These are phyloP conservation scores for Lycium barbarum DNA, from an alignment of 257 asterid species.

Conservation along the genomic window DNA sequence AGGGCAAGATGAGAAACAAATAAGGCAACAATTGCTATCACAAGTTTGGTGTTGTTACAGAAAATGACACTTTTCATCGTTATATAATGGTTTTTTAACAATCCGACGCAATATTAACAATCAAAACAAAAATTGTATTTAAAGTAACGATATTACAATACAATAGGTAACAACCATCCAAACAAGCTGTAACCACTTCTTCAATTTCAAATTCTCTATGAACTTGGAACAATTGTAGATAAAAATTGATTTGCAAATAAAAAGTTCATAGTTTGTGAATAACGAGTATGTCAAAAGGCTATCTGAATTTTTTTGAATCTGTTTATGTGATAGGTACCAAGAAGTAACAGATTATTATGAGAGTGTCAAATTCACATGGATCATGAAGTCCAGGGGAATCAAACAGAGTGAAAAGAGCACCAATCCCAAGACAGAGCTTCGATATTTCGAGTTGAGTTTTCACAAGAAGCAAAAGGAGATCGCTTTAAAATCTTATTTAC, in stretches of 20 bases:
- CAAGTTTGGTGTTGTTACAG: no score
- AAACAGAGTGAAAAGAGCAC: slow-evolving; percentile 36
- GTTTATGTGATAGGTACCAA: slow-evolving; percentile 41
- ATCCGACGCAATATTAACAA: no score
- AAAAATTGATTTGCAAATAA: not conserved
- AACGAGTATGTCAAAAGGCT: not conserved
- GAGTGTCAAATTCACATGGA: slow-evolving; percentile 55
- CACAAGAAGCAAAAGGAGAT: slow-evolving; percentile 56
- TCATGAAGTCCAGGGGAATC: slow-evolving; percentile 47
- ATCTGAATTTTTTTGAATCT: not conserved
- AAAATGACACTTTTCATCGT: no score
- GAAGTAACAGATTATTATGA: slow-evolving; percentile 52
- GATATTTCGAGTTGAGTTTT: slow-evolving; percentile 64
- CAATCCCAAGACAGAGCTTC: slow-evolving; percentile 42
- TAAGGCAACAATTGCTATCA: no score
- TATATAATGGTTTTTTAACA: no score
- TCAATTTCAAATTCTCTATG: not conserved
- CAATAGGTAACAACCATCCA: not conserved
- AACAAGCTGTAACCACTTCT: not conserved
- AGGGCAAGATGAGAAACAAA: no score
- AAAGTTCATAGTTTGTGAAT: not conserved
- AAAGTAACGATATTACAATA: no score
- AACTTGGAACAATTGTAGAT: not conserved
- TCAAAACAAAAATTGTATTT: no score
- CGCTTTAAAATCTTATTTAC: slow-evolving; percentile 56